Evolutionary conservation across 176 grass and related monocot species (phyloP), one percentile per base, ranked within the genome.

Genomic region (Thalia dealbata): DNA sequence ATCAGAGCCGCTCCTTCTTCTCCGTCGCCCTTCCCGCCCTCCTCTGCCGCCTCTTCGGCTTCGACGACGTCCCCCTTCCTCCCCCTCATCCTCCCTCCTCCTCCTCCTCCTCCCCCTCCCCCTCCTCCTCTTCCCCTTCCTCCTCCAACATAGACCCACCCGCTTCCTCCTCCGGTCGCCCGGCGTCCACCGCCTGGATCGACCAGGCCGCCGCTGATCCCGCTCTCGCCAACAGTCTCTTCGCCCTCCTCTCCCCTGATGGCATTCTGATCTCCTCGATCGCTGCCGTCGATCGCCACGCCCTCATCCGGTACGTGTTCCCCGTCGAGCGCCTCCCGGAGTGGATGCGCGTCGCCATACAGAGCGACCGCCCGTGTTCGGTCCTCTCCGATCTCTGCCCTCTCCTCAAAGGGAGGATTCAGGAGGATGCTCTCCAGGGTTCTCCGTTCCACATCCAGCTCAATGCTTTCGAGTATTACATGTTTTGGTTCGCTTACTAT

Each of bases 401-500:
- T 58, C 81, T 99, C 35, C 84, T 92, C 35, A 74, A 71, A 1
- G 50, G 77, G 15, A 79, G 87, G 62, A 76, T 93, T 65, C 83
- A 77, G 78, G 80, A 82, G 62, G 80, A 86, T 26, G 24, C 69
- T 21, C 67, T 79, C 74, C 79, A 88, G 54, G 72, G 71, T 50
- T 62, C 66, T 23, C 58, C 35, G 32, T 24, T 64, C 51, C 79
- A 82, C 32, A 73, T 99, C 16, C 87, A 93, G 64, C 85, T 99
- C 65, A 88, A 87, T 18, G 81, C 90, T 25, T 81, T 93, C 52
- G 85, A 99, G 72, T 99, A 99, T 75, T 91, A 88, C 82, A 79
- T 99, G 69, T 99, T 99, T 73, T 99, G 95, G 95, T 99, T 93
- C 76, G 90, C 90, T n/a, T 99, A 93, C 82, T 81, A 87, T 58